Evolutionary conservation across 345 rosid species (phyloP).

Genomic region (Citrus trifoliata): DNA sequence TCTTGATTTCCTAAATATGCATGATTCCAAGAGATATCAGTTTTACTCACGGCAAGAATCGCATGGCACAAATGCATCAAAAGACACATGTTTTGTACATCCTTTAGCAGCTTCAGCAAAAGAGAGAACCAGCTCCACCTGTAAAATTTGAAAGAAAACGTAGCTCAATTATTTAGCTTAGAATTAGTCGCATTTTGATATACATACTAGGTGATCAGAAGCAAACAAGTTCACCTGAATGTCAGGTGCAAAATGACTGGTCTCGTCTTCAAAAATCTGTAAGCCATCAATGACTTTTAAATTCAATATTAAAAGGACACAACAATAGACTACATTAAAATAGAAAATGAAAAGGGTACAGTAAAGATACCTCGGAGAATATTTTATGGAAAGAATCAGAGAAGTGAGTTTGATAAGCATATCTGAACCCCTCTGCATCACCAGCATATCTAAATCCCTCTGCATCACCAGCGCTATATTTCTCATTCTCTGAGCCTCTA

Average conservation of each 20-base stretch:
- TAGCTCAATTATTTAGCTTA: conserved; percentile 18
- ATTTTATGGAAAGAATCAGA: conserved; percentile 83
- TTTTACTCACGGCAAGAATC: conserved; percentile 73
- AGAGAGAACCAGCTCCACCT: conserved; percentile 76
- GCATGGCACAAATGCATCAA: conserved; percentile 76
- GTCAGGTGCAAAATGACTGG: conserved; percentile 51
- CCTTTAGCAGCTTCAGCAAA: conserved; percentile 84
- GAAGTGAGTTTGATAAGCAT: conserved; percentile 55
- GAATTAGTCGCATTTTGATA: conserved; percentile 11
- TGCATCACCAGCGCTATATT: conserved; percentile 47
- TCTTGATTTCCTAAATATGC: background rate
- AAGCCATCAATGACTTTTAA: conserved; percentile 17
- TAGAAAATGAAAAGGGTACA: background rate
- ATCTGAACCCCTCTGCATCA: conserved; percentile 50
- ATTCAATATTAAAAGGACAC: conserved; percentile 19
- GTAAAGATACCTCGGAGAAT: conserved; percentile 68
- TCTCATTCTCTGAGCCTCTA: conserved; percentile 40
- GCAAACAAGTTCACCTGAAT: conserved; percentile 50
- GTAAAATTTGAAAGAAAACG: conserved; percentile 9
- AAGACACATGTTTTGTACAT: conserved; percentile 70
- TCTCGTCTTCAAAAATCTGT: conserved; percentile 74
- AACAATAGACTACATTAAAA: conserved; percentile 1
- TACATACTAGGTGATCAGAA: conserved; percentile 6
- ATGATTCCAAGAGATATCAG: conserved; percentile 3
- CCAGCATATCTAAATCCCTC: conserved; percentile 49